A percentile compares a stretch with the other conserved stretches of the same genome.
Conservation (phyloP, 192 early-diverging fungal species). For the Podila verticillata region DNA sequence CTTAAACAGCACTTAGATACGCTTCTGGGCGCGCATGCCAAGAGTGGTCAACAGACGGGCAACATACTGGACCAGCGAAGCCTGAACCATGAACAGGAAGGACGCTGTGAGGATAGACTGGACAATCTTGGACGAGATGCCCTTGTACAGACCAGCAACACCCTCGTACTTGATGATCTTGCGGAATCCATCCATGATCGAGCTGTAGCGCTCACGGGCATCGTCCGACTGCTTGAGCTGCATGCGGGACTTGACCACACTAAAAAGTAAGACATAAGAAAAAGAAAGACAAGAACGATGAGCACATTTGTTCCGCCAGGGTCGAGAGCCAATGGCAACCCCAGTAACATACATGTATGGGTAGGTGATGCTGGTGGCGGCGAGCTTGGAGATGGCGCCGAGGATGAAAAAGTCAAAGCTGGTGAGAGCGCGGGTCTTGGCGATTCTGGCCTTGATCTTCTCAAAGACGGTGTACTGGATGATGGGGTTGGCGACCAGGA, state of each 20-base stretch:
- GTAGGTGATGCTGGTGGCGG: conserved; percentile 95
- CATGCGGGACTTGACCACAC: conserved; percentile 97
- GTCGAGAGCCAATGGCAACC: conserved; percentile 3
- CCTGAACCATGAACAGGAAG: conserved; percentile 96
- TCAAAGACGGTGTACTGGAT: conserved; percentile 99
- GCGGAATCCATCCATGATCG: conserved; percentile 86
- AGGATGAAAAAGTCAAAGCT: conserved; percentile 95
- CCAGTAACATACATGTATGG: conserved; percentile 87
- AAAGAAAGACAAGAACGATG: not conserved
- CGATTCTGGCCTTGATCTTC: conserved; percentile 79
- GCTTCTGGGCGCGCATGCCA: conserved; percentile 45
- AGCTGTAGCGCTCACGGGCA: conserved; percentile 78
- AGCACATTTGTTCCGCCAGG: not conserved
- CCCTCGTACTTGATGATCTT: conserved; percentile 95
- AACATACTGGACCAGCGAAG: conserved; percentile 77
- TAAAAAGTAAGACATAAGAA: conserved; percentile 29
- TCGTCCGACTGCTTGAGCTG: conserved; percentile 91
- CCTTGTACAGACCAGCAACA: conserved; percentile 86
- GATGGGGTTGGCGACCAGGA: conserved; percentile 99
- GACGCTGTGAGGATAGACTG: conserved; percentile 96
- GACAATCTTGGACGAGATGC: conserved; percentile 94
- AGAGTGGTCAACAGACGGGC: conserved; percentile 50
- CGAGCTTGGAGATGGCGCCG: conserved; percentile 94
- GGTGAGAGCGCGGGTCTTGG: conserved; percentile 68
- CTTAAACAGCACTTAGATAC: conserved; percentile 17